These are phyloP conservation scores for Purpureocillium takamizusanense DNA, from an alignment of 2,329 filamentous ascomycete genomes.

Conservation along the genomic window DNA sequence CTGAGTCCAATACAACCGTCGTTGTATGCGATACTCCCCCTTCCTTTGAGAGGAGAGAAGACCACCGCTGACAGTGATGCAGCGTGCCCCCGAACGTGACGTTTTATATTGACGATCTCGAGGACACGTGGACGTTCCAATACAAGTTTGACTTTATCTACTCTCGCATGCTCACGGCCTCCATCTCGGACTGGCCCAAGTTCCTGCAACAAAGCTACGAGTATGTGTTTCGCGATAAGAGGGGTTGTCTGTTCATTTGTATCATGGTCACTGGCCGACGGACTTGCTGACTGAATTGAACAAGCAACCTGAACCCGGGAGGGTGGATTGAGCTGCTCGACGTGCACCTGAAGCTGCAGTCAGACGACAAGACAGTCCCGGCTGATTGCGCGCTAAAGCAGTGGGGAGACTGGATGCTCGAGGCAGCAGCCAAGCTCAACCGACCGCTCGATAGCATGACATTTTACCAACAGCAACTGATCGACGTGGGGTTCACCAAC, in stretches of 20 bases:
- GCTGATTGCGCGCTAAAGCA: slow-evolving; percentile 16
- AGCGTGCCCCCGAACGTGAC: slow-evolving; percentile 39
- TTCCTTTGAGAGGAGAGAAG: too few relatives aligned
- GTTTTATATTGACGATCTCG: slow-evolving; percentile 36
- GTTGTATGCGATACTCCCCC: slow-evolving; percentile 14
- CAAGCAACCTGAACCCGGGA: slow-evolving; percentile 26
- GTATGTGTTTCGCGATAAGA: neutral
- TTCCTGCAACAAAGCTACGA: slow-evolving; percentile 27
- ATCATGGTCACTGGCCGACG: neutral
- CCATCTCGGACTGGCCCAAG: slow-evolving; percentile 23
- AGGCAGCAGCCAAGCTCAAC: slow-evolving; percentile 19
- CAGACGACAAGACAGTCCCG: slow-evolving; percentile 31
- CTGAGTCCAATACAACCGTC: slow-evolving; percentile 31
- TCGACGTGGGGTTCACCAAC: slow-evolving; percentile 43
- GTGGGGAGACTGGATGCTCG: slow-evolving; percentile 18
- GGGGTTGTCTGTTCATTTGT: too few relatives aligned
- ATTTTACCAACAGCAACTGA: slow-evolving; percentile 27
- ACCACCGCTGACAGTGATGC: too few relatives aligned
- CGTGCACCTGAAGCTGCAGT: slow-evolving; percentile 25
- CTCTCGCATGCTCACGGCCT: slow-evolving; percentile 26
- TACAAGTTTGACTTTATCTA: slow-evolving; percentile 32
- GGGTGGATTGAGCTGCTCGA: slow-evolving; percentile 36
- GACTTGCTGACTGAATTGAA: neutral
- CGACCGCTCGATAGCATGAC: slow-evolving; percentile 19
- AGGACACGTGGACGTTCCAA: slow-evolving; percentile 28